phyloP scores from a whole-genome alignment of 805 yeast species.

The Ogataea paradorogensis region DNA sequence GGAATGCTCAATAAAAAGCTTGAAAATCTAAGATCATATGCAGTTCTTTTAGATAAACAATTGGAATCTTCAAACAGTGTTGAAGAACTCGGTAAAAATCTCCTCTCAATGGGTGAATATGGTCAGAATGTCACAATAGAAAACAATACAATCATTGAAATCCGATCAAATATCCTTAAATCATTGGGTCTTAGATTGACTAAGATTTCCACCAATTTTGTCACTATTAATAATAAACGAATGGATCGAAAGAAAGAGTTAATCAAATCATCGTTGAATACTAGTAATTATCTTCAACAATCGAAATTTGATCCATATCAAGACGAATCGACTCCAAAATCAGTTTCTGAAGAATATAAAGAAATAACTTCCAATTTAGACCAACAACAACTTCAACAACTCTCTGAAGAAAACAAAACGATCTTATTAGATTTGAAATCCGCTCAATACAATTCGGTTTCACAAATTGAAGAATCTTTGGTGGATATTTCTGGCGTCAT shows the following conservation, averaged over 20 bases:
- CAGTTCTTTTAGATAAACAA: slow-evolving; percentile 46
- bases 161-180: slow-evolving; percentile 48
- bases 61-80: slow-evolving; percentile 48
- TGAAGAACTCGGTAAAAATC: slow-evolving; percentile 36
- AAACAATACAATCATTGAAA: slow-evolving; percentile 38
- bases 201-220: slow-evolving; percentile 42
- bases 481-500: slow-evolving; percentile 74
- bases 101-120: slow-evolving; percentile 36
- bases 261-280: slow-evolving; percentile 30
- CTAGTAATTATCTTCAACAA: slow-evolving; percentile 13
- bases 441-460: slow-evolving; percentile 59
- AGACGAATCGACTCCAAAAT: slow-evolving; percentile 34
- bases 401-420: slow-evolving; percentile 59
- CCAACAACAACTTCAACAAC: slow-evolving; percentile 55
- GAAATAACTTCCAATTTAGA: slow-evolving; percentile 30
- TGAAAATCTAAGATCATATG: slow-evolving; percentile 32
- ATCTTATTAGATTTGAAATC: slow-evolving; percentile 50
- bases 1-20: slow-evolving; percentile 21
- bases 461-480: slow-evolving; percentile 57
- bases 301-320: slow-evolving; percentile 16
- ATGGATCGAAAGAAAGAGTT: slow-evolving; percentile 40
- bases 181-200: slow-evolving; percentile 46
- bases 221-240: slow-evolving; percentile 49
- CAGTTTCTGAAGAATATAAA: slow-evolving; percentile 35
- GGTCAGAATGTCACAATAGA: slow-evolving; percentile 35